A percentile compares a stretch with the other conserved stretches of the same genome.
phyloP scores from a whole-genome alignment of 306 rosid genomes.

The Trifolium pratense region DNA sequence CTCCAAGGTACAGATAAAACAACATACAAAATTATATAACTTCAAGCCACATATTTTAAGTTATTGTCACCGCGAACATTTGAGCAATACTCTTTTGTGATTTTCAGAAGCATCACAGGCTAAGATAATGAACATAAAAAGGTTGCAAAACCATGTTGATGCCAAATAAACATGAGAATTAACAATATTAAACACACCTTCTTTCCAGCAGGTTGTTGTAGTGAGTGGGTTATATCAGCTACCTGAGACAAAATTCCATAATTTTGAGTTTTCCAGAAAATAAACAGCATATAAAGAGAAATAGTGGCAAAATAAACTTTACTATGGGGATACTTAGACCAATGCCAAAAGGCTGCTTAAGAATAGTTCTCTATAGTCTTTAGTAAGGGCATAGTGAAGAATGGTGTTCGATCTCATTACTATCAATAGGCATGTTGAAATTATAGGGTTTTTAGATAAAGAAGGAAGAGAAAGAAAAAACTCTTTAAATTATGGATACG shows the following conservation, averaged over 20 bases:
- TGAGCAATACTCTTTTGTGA: neutral
- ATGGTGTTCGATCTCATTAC: slow-evolving; percentile 28
- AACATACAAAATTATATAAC: neutral
- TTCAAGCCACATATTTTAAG: slow-evolving; percentile 15
- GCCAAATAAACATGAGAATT: slow-evolving; percentile 18
- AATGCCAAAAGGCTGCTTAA: neutral
- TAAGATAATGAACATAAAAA: slow-evolving; percentile 11
- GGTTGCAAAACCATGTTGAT: slow-evolving; percentile 12
- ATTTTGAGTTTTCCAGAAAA: slow-evolving; percentile 39
- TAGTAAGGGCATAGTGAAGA: neutral
- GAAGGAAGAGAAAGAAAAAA: no score
- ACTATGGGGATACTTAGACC: neutral
- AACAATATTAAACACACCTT: slow-evolving; percentile 55
- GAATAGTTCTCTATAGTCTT: slow-evolving; percentile 13
- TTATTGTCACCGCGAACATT: neutral
- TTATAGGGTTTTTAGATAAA: no score
- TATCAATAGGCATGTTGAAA: neutral
- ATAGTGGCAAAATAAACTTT: slow-evolving; percentile 7
- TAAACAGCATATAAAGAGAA: slow-evolving; percentile 1
- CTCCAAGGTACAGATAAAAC: neutral
- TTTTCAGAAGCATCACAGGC: slow-evolving; percentile 28
- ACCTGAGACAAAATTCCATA: slow-evolving; percentile 58
- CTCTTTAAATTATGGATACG: neutral
- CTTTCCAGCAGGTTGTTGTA: slow-evolving; percentile 98
- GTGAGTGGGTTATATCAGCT: slow-evolving; percentile 88